Percentiles rank a stretch among this genome's conserved stretches.
These are phyloP conservation scores for Aspergillus ochraceus DNA, from an alignment of 2,329 filamentous ascomycete genomes.

Conservation along the genomic window DNA sequence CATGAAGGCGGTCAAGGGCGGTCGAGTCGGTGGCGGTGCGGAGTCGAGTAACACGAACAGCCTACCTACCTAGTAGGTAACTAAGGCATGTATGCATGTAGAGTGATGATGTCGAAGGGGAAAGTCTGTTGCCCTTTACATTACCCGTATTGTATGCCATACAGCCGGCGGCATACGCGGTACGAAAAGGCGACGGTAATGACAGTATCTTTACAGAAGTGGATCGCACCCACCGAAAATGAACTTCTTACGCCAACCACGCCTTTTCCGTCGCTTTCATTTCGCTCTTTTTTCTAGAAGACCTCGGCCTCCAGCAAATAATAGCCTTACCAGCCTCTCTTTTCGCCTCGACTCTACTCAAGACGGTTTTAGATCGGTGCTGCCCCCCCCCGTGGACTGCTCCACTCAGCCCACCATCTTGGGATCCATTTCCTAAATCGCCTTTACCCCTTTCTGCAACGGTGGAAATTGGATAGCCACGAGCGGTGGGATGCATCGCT, in stretches of 20 bases:
- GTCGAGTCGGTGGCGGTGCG: no score
- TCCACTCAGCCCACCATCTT: slow-evolving; percentile 7
- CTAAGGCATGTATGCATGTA: no score
- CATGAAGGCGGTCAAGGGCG: not conserved
- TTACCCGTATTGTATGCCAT: not conserved
- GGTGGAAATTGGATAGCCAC: not conserved
- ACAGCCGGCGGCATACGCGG: not conserved
- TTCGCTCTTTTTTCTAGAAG: slow-evolving; percentile 17
- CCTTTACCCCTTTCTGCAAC: not conserved
- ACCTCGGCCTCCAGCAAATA: slow-evolving; percentile 4
- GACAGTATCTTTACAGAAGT: not conserved
- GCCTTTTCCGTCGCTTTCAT: not conserved
- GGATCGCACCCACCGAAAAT: not conserved
- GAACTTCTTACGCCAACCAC: not conserved
- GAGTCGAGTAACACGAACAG: no score
- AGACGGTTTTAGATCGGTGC: slow-evolving; percentile 4
- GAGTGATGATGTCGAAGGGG: not conserved
- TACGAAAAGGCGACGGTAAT: no score
- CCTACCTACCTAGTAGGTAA: no score
- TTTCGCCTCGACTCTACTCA: slow-evolving; percentile 2
- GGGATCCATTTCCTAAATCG: not conserved
- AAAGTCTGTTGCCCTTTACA: not conserved
- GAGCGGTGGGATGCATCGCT: not conserved
- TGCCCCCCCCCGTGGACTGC: not conserved
- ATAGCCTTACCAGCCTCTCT: not conserved